Base-by-base conservation (phyloP, 2,329 filamentous ascomycete species). In the Arachnomyces sp. region DNA sequence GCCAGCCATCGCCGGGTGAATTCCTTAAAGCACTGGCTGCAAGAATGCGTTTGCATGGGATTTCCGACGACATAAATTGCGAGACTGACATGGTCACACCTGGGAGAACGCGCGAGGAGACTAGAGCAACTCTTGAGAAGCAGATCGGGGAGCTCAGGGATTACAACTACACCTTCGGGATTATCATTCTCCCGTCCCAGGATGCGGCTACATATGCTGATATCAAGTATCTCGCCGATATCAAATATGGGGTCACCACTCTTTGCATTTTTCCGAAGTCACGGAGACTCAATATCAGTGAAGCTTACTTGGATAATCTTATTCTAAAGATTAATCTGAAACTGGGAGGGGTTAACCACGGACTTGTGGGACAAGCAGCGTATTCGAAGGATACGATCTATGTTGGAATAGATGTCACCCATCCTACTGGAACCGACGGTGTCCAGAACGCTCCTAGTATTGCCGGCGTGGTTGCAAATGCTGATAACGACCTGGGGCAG, bases 391-490 rank as follows among this genome's bases (percentile, higher is more conserved):
- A 54, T 7, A 64, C 62, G 0, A 59, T 70, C 42, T 44, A 69
- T 6, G 45, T 69, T 5, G 66, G 67, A 0, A 60, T 60, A 0
- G 69, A 72, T 43, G 60, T 69, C 1, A 63, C 61, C 0, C 68
- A 72, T 44, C 62, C 67, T 0, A 49, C 50, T 5, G 20, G 20
- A 1, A 20, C 40, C 1, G 49, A 43, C 1, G 40, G 51, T 2
- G 14, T 54, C 1, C 5, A 25, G 2, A 52, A 50, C 8, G 52
- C 49, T 0, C 66, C 66, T 0, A 67, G 63, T 0, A 59, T 70
- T 11, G 64, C 66, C 1, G 57, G 57, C 2, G 49, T 70, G 2
- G 67, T 69, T 7, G 65, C 59, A 4, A 66, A 59, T 25, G 43
- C 59, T 4, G 63, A 68, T 34, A 14, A 40, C 0, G 14, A 44